Conservation (phyloP, 305 asterid species). For the Fraxinus greggii region DNA sequence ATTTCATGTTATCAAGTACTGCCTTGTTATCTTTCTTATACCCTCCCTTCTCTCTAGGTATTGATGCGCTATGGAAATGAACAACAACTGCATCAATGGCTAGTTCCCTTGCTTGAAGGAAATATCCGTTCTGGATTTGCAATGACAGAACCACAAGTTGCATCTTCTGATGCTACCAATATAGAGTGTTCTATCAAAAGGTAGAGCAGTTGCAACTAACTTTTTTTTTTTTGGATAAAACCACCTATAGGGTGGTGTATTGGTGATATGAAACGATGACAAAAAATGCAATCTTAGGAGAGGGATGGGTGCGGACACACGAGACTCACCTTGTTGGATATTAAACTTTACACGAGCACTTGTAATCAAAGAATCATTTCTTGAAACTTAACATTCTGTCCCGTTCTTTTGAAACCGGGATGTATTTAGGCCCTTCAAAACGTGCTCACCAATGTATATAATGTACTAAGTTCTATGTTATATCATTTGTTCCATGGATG, state of each 20-base stretch:
- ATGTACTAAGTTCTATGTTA: neutral
- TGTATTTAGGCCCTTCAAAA: neutral
- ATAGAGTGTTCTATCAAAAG: conserved; percentile 89
- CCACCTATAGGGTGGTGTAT: neutral
- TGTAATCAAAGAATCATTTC: neutral
- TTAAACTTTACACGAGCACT: neutral
- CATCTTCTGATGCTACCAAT: conserved; percentile 95
- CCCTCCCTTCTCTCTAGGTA: conserved; percentile 47
- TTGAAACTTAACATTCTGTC: neutral
- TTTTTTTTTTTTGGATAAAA: neutral
- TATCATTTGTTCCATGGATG: conserved; percentile 5
- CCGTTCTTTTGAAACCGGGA: neutral
- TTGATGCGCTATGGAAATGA: conserved; percentile 84
- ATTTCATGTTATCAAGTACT: conserved; percentile 5
- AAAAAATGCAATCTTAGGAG: neutral
- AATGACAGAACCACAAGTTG: conserved; percentile 98
- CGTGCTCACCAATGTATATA: neutral
- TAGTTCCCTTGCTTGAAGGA: conserved; percentile 90
- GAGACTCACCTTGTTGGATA: neutral
- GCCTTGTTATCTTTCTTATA: conserved; percentile 8
- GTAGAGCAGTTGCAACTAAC: conserved; percentile 30
- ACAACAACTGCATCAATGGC: conserved; percentile 79
- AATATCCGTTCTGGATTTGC: conserved; percentile 89
- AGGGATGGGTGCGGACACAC: neutral
- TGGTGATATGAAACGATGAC: neutral